Percentiles rank a stretch among this genome's conserved stretches.
These are phyloP conservation scores for Primulina huaijiensis DNA, from an alignment of 257 asterid genomes.

Conservation along the genomic window DNA sequence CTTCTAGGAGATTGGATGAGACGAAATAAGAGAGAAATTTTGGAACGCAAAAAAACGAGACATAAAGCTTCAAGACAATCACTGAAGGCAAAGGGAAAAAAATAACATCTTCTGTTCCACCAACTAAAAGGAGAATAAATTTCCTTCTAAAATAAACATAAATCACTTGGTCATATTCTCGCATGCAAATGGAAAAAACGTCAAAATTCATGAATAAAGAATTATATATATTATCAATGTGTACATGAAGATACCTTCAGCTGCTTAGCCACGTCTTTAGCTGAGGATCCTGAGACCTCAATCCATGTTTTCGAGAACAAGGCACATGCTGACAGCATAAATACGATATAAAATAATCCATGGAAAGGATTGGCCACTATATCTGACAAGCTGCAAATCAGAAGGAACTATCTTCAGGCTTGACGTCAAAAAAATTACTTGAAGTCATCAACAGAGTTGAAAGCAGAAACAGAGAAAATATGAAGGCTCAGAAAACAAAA, in stretches of 20 bases:
- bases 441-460: neutral
- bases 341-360: slow-evolving; percentile 35
- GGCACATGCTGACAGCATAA: slow-evolving; percentile 43
- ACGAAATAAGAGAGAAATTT: neutral
- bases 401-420: neutral
- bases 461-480: neutral
- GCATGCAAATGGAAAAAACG: neutral
- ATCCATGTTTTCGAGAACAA: slow-evolving; percentile 41
- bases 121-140: neutral
- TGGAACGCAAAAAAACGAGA: neutral
- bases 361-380: slow-evolving; percentile 38
- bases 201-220: neutral
- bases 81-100: neutral
- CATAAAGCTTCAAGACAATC: neutral
- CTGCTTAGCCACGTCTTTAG: slow-evolving; percentile 43
- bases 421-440: neutral
- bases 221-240: neutral
- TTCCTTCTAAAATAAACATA: neutral
- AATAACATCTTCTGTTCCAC: neutral
- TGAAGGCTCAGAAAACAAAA: neutral
- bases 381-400: slow-evolving; percentile 36
- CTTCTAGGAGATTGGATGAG: neutral
- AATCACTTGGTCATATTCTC: neutral
- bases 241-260: slow-evolving; percentile 24
- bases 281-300: slow-evolving; percentile 41